Base-by-base conservation (phyloP, 768 basidiomycete species). In the Suillus luteus region DNA sequence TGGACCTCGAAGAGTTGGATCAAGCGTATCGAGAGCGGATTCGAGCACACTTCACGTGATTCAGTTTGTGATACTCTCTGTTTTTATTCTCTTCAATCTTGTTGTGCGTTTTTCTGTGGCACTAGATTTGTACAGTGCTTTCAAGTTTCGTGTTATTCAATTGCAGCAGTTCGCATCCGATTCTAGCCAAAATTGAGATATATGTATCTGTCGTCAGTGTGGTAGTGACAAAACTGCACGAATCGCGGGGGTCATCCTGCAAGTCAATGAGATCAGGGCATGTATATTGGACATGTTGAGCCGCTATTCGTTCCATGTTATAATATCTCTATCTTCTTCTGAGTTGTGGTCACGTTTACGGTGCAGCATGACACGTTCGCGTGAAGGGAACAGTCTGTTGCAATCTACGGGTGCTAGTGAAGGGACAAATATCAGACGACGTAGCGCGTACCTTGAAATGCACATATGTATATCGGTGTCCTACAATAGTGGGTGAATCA, bases 381-480 rank as follows among this genome's bases (percentile, higher is more conserved):
- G 83, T 24, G 85, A 84, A 22, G 89, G 91, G 70, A 89, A 92
- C 48, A 93, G 78, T 33, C 90, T 86, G 71, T 83, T 82, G 72
- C 92, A 94, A 59, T 83, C 87, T 86, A 70, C 4, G 59, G 52
- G 4, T 19, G 51, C 44, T 48, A 69, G 64, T 63, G 61, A n/a
- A 33, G 8, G 43, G 43, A 5, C 37, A 40, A 8, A 14, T 41
- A 3, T 6, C 31, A 40, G 27, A 58, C 24, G 37, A 62, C 48
- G 55, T 51, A 55, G 54, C 14, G 38, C 38, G 49, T 73, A 88
- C 89, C 82, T 68, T 83, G 75, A 41, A 89, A 77, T 4, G 81
- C 87, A 68, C 92, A 93, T 62, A 93, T 92, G 72, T 85, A 91
- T n/a, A 93, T 89, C 0, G 90, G 86, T 2, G 91, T 92, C 66